Evolutionary conservation across 208 protist species (phyloP), one percentile per base, ranked within the genome.

Genomic region (Acanthamoeba comandoni): DNA sequence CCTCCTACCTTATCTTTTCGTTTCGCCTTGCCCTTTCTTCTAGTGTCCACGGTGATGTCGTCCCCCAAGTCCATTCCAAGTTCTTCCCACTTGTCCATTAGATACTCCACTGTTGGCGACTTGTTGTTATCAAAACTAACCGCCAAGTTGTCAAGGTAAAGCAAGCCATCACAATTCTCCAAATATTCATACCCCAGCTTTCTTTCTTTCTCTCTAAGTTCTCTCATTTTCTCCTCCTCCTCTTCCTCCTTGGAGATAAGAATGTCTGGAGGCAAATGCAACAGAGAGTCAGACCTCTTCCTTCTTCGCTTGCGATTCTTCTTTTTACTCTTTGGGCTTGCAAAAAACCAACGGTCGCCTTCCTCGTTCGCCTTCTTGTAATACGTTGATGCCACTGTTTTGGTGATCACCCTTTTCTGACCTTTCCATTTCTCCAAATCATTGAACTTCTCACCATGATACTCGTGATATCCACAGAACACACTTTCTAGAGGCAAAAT

Each of bases 161-260:
- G 35, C 35, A 43, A 43, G 35, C 35, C 35, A 43, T 43, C 35
- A 43, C 35, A 43, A 5, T 43, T 43, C 35, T 43, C 35, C 35
- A 43, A 43, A 43, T 43, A 43, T 5, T 43, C 35, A 43, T 43
- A 43, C 35, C 35, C 57, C 65, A 43, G 24, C 57, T 9, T 9
- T 39, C 49, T 17, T 19, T 69, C 65, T 9, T 22, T 69, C 5
- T 15, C 15, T 49, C 60, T 65, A 1, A 19, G 60, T 75, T 85
- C 65, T 2, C 22, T 15, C 26, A 26, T 48, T 19, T 93, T 48
- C 70, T 58, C 17, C 7, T 60, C 80, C 12, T 77, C 91, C 22
- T 93, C 43, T 92, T 92, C 89, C 4, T 60, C 13, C 17, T 88
- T 49, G 52, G 75, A 51, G 24, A 85, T 51, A 9, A 85, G 75